A percentile compares a stretch with the other conserved stretches of the same genome.
Evolutionary conservation across 176 grass and related monocot genomes (phyloP).

Genomic region (Thalia dealbata): DNA sequence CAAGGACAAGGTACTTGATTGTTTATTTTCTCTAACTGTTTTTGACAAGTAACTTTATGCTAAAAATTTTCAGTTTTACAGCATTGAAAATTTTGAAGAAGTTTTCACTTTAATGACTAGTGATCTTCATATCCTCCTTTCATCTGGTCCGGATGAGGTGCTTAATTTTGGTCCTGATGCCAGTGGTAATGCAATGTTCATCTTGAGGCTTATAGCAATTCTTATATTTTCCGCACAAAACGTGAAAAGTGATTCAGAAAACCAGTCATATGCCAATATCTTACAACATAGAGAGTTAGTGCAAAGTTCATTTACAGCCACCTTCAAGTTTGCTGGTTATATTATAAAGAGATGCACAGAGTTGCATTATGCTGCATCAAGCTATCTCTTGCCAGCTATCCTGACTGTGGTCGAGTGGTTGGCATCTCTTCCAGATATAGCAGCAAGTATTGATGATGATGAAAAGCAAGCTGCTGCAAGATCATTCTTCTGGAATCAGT

Average conservation of each 20-base stretch:
- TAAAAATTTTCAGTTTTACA: constrained; percentile 22
- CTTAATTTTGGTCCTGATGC: constrained; percentile 59
- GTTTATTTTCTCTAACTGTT: not conserved
- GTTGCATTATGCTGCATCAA: constrained; percentile 50
- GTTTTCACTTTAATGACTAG: constrained; percentile 42
- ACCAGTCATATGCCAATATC: constrained; percentile 65
- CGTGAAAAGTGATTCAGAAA: constrained; percentile 55
- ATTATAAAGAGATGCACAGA: constrained; percentile 64
- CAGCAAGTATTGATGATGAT: constrained; percentile 40
- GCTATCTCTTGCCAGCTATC: constrained; percentile 63
- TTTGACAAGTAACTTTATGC: not conserved
- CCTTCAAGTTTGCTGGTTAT: constrained; percentile 65
- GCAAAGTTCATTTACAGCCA: constrained; percentile 62
- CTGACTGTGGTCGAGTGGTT: constrained; percentile 82
- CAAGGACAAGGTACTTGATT: constrained; percentile 19
- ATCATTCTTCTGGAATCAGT: constrained; percentile 86
- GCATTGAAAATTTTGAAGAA: constrained; percentile 83
- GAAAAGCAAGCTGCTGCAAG: constrained; percentile 63
- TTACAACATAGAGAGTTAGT: constrained; percentile 62
- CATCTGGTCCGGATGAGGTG: constrained; percentile 56
- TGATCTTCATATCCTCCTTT: constrained; percentile 69
- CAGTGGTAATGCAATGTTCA: constrained; percentile 55
- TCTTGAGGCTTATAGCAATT: constrained; percentile 53
- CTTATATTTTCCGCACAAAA: constrained; percentile 90
- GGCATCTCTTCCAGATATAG: constrained; percentile 60